Evolutionary conservation across 176 grass and related monocot genomes (phyloP).

Genomic region (Rhynchospora breviuscula): DNA sequence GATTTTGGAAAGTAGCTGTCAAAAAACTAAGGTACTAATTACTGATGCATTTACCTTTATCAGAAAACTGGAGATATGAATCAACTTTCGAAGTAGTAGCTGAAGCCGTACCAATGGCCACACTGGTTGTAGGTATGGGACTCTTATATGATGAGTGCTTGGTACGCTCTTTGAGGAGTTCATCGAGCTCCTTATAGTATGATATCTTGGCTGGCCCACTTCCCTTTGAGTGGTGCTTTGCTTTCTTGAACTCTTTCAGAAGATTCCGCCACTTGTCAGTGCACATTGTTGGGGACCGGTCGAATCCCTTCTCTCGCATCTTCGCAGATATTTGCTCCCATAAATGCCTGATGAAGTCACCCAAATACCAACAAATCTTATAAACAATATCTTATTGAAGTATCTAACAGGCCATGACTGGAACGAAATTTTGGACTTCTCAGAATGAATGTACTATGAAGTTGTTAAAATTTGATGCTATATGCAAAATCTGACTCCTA

Average conservation of each 20-base stretch:
- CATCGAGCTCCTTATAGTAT: conserved; percentile 97
- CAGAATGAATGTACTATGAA: neutral
- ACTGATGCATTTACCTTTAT: conserved; percentile 43
- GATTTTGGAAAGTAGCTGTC: neutral
- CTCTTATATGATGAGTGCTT: conserved; percentile 38
- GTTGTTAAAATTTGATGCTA: neutral
- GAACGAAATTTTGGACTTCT: neutral
- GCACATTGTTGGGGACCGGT: conserved; percentile 96
- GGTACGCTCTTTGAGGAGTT: conserved; percentile 71
- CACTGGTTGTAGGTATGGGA: conserved; percentile 5
- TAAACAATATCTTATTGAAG: neutral
- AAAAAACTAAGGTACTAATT: neutral
- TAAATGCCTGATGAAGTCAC: conserved; percentile 44
- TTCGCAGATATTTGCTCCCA: conserved; percentile 92
- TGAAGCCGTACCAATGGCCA: conserved; percentile 34
- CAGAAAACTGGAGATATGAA: conserved; percentile 74
- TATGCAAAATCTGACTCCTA: neutral
- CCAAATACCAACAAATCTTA: neutral
- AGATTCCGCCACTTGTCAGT: conserved; percentile 98
- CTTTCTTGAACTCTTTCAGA: conserved; percentile 99
- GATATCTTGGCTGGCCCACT: conserved; percentile 75
- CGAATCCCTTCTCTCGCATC: conserved; percentile 89
- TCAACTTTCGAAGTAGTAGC: conserved; percentile 71
- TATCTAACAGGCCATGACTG: neutral
- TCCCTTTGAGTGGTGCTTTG: conserved; percentile 61